Base-by-base conservation (phyloP, 23 red algal species). In the Gracilaria domingensis region DNA sequence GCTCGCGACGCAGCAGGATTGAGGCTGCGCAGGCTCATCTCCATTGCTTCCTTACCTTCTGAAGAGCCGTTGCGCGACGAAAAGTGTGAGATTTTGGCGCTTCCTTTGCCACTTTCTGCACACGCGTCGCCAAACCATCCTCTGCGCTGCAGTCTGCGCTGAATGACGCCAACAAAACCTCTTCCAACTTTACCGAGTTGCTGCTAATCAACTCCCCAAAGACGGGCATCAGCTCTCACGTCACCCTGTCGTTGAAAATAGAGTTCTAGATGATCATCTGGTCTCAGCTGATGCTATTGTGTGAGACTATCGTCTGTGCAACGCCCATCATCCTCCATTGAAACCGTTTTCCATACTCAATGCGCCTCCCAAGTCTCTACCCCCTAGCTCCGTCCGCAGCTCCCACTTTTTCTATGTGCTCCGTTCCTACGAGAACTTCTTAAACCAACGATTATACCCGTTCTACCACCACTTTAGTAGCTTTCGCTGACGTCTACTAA, bases 401-500 rank as follows among this genome's bases (percentile, higher is more conserved):
- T 61, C 86, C 6, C 66, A 75, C 51, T 89, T 89, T 75, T 56
- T 50, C 23, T 89, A 89, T 36, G 86, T 89, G 2, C 72, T 89
- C 21, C 64, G 70, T 32, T 37, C 28, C 0, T 89, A 80, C 37
- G 50, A 89, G 35, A 80, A 45, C 29, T 82, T 88, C 48, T 37
- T 25, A 12, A 80, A 93, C 0, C 51, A 82, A 12, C 78, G 78
- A 40, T 60, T 95, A 18, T 82, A 95, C 76, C 93, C 92, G n/a
- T 88, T 84, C 18, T 98, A 89, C 81, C 82, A 94, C 40, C 20
- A 92, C 42, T 89, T 88, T 60, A 90, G 72, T 55, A 91, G 97
- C 28, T 99, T 80, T 37, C 59, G 86, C 66, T 99, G 97, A 94
- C 84, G 97, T 47, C 88, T 99, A 14, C 83, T 99, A 13, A 96